Conservation (phyloP, 192 early-diverging fungal species). For the Podila verticillata region DNA sequence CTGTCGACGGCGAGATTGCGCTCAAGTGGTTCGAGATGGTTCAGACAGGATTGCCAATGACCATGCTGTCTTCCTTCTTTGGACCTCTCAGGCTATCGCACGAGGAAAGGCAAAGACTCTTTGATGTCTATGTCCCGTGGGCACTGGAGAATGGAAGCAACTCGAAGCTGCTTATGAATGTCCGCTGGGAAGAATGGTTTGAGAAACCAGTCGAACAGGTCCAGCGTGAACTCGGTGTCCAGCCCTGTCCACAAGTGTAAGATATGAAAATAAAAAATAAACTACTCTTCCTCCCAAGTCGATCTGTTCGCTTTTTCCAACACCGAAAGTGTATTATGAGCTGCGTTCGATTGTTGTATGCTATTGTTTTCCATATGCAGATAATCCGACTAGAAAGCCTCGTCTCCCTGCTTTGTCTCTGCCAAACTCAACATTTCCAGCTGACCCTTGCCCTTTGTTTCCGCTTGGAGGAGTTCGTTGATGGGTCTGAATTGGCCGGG, state of each 20-base stretch:
- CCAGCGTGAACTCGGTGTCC: conserved; percentile 79
- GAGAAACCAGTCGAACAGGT: conserved; percentile 72
- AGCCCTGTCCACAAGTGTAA: conserved; percentile 37
- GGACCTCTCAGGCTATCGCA: conserved; percentile 79
- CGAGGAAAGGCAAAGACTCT: conserved; percentile 69
- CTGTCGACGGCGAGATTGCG: conserved; percentile 91
- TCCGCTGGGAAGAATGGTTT: conserved; percentile 89
- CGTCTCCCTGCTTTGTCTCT: conserved; percentile 78
- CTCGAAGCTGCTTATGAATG: conserved; percentile 83
- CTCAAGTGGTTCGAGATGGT: conserved; percentile 95
- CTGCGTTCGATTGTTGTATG: neutral
- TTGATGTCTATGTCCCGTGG: conserved; percentile 88
- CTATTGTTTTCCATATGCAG: neutral
- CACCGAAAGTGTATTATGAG: too few species aligned
- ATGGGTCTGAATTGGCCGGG: conserved; percentile 91
- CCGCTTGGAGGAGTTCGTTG: conserved; percentile 83
- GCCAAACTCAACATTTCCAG: conserved; percentile 88
- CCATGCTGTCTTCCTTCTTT: conserved; percentile 80
- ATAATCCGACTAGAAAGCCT: conserved; percentile 53
- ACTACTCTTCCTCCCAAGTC: neutral
- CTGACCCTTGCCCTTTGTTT: conserved; percentile 89
- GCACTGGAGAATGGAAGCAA: conserved; percentile 84
- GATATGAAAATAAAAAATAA: neutral
- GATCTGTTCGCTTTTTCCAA: too few species aligned
- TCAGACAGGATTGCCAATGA: conserved; percentile 93